These are phyloP conservation scores for Silybum marianum DNA, from an alignment of 129 eudicot genomes.

Conservation along the genomic window DNA sequence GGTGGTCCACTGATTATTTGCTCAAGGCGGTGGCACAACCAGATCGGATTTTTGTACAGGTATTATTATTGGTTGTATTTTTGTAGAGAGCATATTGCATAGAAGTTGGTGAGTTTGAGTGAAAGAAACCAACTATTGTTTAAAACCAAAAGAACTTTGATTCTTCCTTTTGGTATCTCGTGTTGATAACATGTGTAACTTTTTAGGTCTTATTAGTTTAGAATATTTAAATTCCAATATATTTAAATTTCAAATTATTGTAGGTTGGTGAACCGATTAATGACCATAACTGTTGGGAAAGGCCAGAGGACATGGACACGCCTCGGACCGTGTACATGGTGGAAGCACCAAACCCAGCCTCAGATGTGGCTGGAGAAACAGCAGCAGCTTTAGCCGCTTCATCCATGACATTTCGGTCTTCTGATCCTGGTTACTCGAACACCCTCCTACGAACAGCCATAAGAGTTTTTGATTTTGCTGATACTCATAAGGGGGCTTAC, in stretches of 20 bases:
- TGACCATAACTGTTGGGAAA: constrained; percentile 97
- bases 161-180: not conserved
- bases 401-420: constrained; percentile 77
- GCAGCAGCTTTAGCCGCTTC: constrained; percentile 97
- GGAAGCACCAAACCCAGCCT: constrained; percentile 81
- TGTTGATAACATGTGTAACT: not conserved
- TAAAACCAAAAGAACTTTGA: not conserved
- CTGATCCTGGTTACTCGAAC: constrained; percentile 76
- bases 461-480: constrained; percentile 71
- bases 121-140: not conserved
- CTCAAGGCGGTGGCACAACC: constrained; percentile 81
- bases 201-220: not conserved
- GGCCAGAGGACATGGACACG: constrained; percentile 99
- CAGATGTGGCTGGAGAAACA: constrained; percentile 92
- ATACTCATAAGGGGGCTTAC: constrained; percentile 81
- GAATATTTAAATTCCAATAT: not conserved
- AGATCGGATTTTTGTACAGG: constrained; percentile 83
- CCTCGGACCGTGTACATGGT: constrained; percentile 75
- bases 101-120: not conserved
- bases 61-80: not conserved
- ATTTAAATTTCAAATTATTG: not conserved
- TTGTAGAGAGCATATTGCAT: not conserved
- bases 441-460: constrained; percentile 67
- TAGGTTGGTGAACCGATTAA: constrained; percentile 79
- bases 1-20: constrained; percentile 90